A percentile compares a stretch with the other conserved stretches of the same genome.
Evolutionary conservation across 2,329 filamentous ascomycete species (phyloP).

Genomic region (Leptographium wingfieldii): DNA sequence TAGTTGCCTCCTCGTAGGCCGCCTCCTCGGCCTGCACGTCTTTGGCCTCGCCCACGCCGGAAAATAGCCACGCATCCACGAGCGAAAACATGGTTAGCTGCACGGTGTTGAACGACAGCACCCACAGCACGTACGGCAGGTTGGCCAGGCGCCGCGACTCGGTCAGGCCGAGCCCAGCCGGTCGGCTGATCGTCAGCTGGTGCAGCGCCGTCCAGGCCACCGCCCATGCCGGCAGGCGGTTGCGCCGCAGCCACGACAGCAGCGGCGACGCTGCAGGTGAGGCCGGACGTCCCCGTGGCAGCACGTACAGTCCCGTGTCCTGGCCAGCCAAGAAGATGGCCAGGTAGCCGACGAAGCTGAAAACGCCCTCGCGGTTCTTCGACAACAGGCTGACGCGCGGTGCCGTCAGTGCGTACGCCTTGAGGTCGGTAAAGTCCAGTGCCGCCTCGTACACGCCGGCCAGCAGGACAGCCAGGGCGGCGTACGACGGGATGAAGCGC

Average conservation of each 20-base stretch:
- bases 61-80: conserved; percentile 70
- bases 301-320: conserved; percentile 64
- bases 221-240: conserved; percentile 51
- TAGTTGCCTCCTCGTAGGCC: conserved; percentile 58
- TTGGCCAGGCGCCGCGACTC: conserved; percentile 89
- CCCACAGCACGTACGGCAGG: conserved; percentile 86
- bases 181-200: conserved; percentile 48
- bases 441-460: conserved; percentile 59
- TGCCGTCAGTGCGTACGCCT: conserved; percentile 70
- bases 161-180: conserved; percentile 58
- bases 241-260: conserved; percentile 3
- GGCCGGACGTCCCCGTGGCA: conserved; percentile 37
- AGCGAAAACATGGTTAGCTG: conserved; percentile 69
- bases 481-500: conserved; percentile 60
- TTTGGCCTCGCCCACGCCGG: conserved; percentile 44
- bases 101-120: conserved; percentile 78
- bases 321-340: conserved; percentile 90
- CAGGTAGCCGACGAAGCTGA: conserved; percentile 86
- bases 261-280: background rate
- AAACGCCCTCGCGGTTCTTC: conserved; percentile 90
- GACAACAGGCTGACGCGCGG: conserved; percentile 69
- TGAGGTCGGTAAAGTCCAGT: conserved; percentile 66
- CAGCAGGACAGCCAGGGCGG: conserved; percentile 58
- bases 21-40: conserved; percentile 46
- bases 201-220: conserved; percentile 60